Evolutionary conservation across 2,329 filamentous ascomycete genomes (phyloP), one percentile per base, ranked within the genome.

Genomic region (Colletotrichum sp.): DNA sequence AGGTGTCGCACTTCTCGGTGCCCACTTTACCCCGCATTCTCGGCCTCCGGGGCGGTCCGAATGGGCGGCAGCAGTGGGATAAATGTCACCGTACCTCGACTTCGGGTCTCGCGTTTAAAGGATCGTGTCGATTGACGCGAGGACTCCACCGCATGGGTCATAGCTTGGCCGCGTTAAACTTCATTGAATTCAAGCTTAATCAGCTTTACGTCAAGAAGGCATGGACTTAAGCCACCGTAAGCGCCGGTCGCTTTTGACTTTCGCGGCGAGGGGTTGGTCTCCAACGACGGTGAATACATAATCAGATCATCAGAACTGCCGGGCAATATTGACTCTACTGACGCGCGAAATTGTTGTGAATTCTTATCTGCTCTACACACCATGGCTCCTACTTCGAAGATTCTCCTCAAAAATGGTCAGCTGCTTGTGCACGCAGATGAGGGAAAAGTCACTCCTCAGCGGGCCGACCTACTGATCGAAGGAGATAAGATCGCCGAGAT

Each of bases 401-500:
- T 72, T n/a, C 21, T 75, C 1, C 13, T 75, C 2, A 71, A 72
- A 30, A 63, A 63, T 3, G 68, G 68, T 1, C 30, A 24, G 18
- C 69, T 75, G 2, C 30, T 75, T 18, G 18, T 75, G 4, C 72
- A 75, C 1, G 60, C 39, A n/a, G 57, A 72, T n/a, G 69, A 72
- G 6, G 63, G 44, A 2, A 67, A 72, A 7, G 72, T 72, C 3
- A 55, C 13, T 0, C 52, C 68, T n/a, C 28, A 30, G 7, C 52
- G n/a, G 7, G 32, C 52, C 5, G 52, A 75, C 16, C 8, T 75
- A 1, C 10, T 72, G 34, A 13, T 75, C 1, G 52, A 68, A 16
- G 62, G 52, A 1, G 62, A 75, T 10, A 60, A 3, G 15, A 72
- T 75, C 15, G 78, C 84, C n/a, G 80, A 68, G 34, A 72, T 87